These are phyloP conservation scores for Thelephora terrestris DNA, from an alignment of 1,284 basidiomycete genomes.

Conservation along the genomic window DNA sequence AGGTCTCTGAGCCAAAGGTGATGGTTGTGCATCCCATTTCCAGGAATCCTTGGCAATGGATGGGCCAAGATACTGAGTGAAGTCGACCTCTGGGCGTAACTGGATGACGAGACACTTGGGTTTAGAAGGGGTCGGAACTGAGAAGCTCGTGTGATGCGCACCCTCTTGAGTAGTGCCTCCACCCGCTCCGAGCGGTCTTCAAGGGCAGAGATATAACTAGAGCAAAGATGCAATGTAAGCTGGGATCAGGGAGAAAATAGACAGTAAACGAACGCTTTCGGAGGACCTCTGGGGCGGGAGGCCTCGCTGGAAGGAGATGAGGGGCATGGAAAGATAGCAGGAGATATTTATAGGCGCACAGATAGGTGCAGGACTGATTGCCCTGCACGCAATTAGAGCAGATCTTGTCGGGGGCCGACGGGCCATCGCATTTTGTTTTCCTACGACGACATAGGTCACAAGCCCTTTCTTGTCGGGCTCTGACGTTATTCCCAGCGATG, in stretches of 20 bases:
- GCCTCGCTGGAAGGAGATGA: constrained; percentile 40
- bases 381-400: constrained; percentile 69
- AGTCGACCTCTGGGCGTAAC: constrained; percentile 62
- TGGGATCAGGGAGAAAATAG: constrained; percentile 3
- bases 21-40: constrained; percentile 33
- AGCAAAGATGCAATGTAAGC: constrained; percentile 6
- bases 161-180: constrained; percentile 58
- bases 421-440: constrained; percentile 65
- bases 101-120: constrained; percentile 21
- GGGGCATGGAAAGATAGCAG: constrained; percentile 7
- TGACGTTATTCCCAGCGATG: constrained; percentile 25
- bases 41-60: constrained; percentile 63
- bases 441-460: constrained; percentile 60
- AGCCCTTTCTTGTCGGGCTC: constrained; percentile 54
- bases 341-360: constrained; percentile 34
- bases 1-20: constrained; percentile 12
- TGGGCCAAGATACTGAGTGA: constrained; percentile 59
- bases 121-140: background rate
- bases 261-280: constrained; percentile 58
- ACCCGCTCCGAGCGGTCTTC: constrained; percentile 70
- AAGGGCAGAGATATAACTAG: constrained; percentile 64
- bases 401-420: constrained; percentile 42
- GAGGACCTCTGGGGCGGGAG: constrained; percentile 74
- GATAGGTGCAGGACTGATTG: constrained; percentile 60
- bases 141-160: constrained; percentile 25